phyloP scores from a whole-genome alignment of 306 rosid species.

The Purshia tridentata region DNA sequence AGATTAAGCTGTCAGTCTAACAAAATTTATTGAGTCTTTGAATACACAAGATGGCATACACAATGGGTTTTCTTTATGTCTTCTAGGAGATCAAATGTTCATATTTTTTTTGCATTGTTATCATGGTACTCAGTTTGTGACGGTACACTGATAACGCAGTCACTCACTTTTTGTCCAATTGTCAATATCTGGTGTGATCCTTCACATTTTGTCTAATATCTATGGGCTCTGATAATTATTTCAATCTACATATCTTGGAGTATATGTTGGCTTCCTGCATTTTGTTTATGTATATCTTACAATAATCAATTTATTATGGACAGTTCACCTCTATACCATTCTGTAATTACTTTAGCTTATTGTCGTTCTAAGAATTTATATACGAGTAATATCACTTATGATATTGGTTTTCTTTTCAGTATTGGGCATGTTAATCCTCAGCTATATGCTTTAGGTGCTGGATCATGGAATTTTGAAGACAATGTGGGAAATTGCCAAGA shows the following conservation, averaged over 20 bases:
- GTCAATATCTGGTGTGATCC: not conserved
- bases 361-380: conserved; percentile 18
- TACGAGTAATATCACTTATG: conserved; percentile 23
- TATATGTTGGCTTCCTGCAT: conserved; percentile 1
- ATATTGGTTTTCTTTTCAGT: conserved; percentile 44
- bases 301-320: not conserved
- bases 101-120: not conserved
- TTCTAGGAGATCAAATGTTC: conserved; percentile 7
- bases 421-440: conserved; percentile 84
- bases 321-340: conserved; percentile 7
- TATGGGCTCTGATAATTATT: not conserved
- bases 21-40: not conserved
- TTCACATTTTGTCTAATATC: not conserved
- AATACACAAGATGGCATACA: not conserved
- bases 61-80: not conserved
- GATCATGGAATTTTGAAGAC: conserved; percentile 51
- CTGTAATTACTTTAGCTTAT: conserved; percentile 12
- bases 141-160: not conserved
- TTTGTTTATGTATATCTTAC: not conserved
- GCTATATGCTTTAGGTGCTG: conserved; percentile 74
- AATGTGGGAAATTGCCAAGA: conserved; percentile 32
- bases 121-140: not conserved
- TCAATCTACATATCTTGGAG: not conserved
- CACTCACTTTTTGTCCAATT: not conserved
- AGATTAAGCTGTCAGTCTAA: conserved; percentile 6